Evolutionary conservation across 2,329 filamentous ascomycete species (phyloP).

Genomic region (Colletotrichum sp.): DNA sequence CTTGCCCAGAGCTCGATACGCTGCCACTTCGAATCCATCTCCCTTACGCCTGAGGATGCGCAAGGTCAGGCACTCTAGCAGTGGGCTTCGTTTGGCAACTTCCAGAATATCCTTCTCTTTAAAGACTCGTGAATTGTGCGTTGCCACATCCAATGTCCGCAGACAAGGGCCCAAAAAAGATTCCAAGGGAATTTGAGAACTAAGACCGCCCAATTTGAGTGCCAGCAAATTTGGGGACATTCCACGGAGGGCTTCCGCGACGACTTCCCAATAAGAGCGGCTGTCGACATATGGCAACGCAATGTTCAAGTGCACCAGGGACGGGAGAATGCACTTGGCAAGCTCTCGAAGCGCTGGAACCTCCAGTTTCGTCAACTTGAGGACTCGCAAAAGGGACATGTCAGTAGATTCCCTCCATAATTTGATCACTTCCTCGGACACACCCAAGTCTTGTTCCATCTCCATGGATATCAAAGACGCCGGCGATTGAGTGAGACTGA

Average conservation of each 20-base stretch:
- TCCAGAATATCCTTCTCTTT: neutral
- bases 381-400: neutral
- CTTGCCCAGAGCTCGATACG: neutral
- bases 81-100: neutral
- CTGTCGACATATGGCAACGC: neutral
- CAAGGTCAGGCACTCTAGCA: accelerated
- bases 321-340: neutral
- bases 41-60: neutral
- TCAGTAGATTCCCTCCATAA: neutral
- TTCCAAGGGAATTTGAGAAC: neutral
- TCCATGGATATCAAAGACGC: neutral
- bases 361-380: neutral
- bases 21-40: neutral
- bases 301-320: neutral
- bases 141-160: neutral
- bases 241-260: neutral
- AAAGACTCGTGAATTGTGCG: neutral
- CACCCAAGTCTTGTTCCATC: neutral
- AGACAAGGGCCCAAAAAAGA: neutral
- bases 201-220: neutral
- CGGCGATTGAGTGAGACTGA: neutral
- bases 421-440: neutral
- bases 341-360: neutral
- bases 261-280: neutral
- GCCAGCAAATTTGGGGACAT: accelerated